Evolutionary conservation across 192 early-diverging fungal species (phyloP).

Genomic region (Coemansia umbellata): DNA sequence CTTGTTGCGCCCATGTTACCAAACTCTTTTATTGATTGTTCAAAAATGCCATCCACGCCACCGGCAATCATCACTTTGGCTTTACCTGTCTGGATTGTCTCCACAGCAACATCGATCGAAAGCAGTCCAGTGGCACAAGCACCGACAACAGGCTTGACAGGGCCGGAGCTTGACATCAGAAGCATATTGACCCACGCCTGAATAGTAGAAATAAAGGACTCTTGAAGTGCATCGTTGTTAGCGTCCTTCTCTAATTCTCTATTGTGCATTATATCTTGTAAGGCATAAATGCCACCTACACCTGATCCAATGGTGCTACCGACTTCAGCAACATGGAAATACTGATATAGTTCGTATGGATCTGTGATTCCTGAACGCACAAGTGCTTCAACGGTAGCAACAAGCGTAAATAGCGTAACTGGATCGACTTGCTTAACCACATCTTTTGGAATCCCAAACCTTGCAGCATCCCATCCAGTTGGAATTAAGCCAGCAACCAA

Average conservation of each 20-base stretch:
- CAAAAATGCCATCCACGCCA: constrained; percentile 83
- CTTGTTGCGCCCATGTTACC: constrained; percentile 94
- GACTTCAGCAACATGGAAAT: constrained; percentile 90
- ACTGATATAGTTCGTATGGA: constrained; percentile 94
- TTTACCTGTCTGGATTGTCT: constrained; percentile 82
- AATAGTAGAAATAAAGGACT: constrained; percentile 48
- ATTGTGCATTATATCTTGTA: constrained; percentile 69
- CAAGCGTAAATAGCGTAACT: constrained; percentile 78
- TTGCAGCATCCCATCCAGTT: constrained; percentile 86
- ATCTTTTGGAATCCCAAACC: constrained; percentile 90
- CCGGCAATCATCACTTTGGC: constrained; percentile 89
- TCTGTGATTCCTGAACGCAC: constrained; percentile 88
- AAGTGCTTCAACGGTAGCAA: constrained; percentile 90
- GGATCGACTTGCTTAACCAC: constrained; percentile 85
- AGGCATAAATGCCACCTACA: constrained; percentile 73
- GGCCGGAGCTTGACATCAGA: constrained; percentile 85
- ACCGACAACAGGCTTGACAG: constrained; percentile 72
- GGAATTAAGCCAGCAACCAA: constrained; percentile 83
- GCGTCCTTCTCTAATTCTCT: constrained; percentile 73
- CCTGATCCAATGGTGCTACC: constrained; percentile 86
- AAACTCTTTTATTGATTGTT: constrained; percentile 86
- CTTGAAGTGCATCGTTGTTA: constrained; percentile 84
- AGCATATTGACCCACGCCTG: constrained; percentile 73
- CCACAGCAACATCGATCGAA: constrained; percentile 84
- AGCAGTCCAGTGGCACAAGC: constrained; percentile 89